phyloP scores from a whole-genome alignment of 2,329 filamentous ascomycete species.

The Phialophora verrucosa region DNA sequence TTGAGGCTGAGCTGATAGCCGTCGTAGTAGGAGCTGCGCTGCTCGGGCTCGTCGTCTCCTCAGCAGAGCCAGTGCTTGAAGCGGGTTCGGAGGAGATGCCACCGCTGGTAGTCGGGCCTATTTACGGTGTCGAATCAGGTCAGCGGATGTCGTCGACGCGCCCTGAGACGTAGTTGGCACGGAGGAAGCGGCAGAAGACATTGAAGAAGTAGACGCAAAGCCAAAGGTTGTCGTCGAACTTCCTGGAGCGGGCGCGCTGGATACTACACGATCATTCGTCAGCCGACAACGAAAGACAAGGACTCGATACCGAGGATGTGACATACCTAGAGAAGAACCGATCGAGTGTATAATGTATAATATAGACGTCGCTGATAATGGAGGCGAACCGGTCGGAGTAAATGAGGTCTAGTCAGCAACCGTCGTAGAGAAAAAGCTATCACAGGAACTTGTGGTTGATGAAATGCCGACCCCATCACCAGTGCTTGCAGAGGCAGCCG shows the following conservation, averaged over 20 bases:
- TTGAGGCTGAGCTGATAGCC: constrained; percentile 11
- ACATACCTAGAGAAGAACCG: not conserved
- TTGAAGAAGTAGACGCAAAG: not conserved
- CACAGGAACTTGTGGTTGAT: not conserved
- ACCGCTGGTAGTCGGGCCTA: constrained; percentile 7
- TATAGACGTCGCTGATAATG: not conserved
- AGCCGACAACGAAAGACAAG: not conserved
- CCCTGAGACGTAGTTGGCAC: constrained; percentile 1
- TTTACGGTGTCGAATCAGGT: constrained; percentile 10
- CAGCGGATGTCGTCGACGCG: constrained; percentile 7
- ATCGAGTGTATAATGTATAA: not conserved
- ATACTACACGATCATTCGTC: not conserved
- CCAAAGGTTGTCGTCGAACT: constrained; percentile 6
- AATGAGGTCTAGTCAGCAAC: not conserved
- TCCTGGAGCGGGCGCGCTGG: not conserved
- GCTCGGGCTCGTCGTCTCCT: constrained; percentile 5
- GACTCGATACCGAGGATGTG: not conserved
- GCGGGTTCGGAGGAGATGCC: not conserved
- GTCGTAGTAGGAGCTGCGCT: constrained; percentile 2
- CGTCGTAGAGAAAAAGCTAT: not conserved
- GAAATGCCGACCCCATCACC: not conserved
- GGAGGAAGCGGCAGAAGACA: constrained; percentile 10
- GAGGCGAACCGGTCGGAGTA: not conserved
- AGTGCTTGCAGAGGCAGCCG: not conserved
- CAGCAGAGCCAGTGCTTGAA: not conserved